These are phyloP conservation scores for Hypomyces perniciosus DNA, from an alignment of 2,329 filamentous ascomycete species.

Conservation along the genomic window DNA sequence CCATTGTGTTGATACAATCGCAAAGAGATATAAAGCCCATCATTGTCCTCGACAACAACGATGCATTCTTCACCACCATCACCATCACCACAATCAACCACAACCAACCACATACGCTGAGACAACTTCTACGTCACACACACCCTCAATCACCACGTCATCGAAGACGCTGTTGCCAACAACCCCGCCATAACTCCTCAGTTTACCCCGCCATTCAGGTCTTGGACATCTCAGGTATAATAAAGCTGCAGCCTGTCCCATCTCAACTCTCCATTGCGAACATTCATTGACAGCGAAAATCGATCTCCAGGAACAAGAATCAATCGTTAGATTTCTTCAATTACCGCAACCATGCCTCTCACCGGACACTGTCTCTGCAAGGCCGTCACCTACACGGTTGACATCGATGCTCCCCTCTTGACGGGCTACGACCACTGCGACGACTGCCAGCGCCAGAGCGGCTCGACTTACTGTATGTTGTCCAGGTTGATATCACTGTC, in stretches of 20 bases:
- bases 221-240: not conserved
- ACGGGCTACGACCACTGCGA: constrained; percentile 67
- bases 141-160: constrained; percentile 11
- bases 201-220: constrained; percentile 4
- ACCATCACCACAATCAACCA: not conserved
- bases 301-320: not conserved
- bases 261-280: no score
- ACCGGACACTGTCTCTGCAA: constrained; percentile 67
- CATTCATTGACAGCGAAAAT: not conserved
- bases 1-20: no score
- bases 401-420: constrained; percentile 45
- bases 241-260: no score
- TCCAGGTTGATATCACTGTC: no score
- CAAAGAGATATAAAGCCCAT: not conserved
- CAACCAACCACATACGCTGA: no score
- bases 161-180: constrained; percentile 5
- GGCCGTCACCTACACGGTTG: constrained; percentile 60
- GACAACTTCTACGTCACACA: not conserved
- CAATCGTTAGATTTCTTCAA: not conserved
- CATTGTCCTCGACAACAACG: not conserved
- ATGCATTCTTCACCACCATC: not conserved
- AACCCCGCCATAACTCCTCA: constrained; percentile 11
- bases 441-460: constrained; percentile 65
- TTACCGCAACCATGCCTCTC: constrained; percentile 49
- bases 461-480: constrained; percentile 59